Conservation (phyloP, 73 alveolate genomes). For the Paramecium pentaurelia region DNA sequence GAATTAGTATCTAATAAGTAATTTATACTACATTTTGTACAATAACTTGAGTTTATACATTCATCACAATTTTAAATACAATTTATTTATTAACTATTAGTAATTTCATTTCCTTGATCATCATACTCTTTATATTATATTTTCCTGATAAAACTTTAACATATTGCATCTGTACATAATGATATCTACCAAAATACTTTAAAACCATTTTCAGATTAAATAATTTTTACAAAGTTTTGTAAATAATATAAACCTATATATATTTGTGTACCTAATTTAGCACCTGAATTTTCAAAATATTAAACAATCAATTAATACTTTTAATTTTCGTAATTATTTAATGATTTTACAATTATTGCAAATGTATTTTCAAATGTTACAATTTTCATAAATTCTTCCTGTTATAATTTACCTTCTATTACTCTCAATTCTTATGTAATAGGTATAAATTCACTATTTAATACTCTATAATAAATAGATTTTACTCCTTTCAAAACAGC, state of each 20-base stretch:
- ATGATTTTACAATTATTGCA: not conserved
- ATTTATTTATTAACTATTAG: not conserved
- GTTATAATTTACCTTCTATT: not conserved
- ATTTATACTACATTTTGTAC: not conserved
- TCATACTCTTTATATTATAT: not conserved
- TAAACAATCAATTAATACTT: not conserved
- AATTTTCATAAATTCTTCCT: not conserved
- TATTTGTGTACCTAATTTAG: not conserved
- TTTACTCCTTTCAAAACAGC: not conserved
- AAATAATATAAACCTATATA: not conserved
- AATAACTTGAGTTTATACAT: not conserved
- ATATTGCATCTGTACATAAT: not conserved
- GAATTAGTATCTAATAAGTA: not conserved
- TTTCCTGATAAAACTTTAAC: not conserved
- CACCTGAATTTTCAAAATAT: not conserved
- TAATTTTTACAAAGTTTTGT: not conserved
- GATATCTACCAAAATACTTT: not conserved
- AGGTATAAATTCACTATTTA: not conserved
- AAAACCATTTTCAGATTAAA: not conserved
- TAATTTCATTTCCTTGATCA: not conserved
- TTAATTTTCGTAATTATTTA: not conserved
- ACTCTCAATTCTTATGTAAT: not conserved
- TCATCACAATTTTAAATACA: not conserved
- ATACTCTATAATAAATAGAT: not conserved
- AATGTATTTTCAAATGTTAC: not conserved